Evolutionary conservation across 495 filamentous ascomycete species (phyloP).

Genomic region (Trichoderma parareesei): DNA sequence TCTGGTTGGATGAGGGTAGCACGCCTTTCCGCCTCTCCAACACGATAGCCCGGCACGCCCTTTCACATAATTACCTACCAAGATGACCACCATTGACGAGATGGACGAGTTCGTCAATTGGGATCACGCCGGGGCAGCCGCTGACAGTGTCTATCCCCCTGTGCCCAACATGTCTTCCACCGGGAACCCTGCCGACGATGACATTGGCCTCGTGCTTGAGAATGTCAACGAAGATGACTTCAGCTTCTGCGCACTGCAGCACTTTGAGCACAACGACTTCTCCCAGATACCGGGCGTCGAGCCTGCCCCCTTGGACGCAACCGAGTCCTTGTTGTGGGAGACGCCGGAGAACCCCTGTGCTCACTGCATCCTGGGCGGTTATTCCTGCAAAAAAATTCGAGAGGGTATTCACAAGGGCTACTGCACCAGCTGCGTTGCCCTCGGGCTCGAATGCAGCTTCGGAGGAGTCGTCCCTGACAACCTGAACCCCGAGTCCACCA

Average conservation of each 20-base stretch:
- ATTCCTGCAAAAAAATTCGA: slow-evolving; percentile 68
- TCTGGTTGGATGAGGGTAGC: slow-evolving; percentile 1
- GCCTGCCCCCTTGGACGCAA: slow-evolving; percentile 15
- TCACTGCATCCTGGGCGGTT: slow-evolving; percentile 58
- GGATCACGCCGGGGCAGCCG: slow-evolving; percentile 27
- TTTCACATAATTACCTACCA: slow-evolving; percentile 15
- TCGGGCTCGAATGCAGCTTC: slow-evolving; percentile 68
- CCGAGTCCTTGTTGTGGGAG: slow-evolving; percentile 24
- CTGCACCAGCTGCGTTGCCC: slow-evolving; percentile 72
- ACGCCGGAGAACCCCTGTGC: slow-evolving; percentile 49
- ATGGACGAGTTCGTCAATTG: slow-evolving; percentile 41
- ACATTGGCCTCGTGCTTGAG: slow-evolving; percentile 28
- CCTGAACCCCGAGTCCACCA: slow-evolving; percentile 20
- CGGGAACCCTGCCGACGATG: slow-evolving; percentile 15
- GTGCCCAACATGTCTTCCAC: neutral
- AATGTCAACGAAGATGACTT: slow-evolving; percentile 41
- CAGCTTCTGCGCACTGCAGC: slow-evolving; percentile 42
- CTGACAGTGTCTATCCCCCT: neutral
- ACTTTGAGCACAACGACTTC: slow-evolving; percentile 29
- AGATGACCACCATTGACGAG: slow-evolving; percentile 28
- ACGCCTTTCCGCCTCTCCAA: neutral
- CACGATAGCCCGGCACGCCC: neutral
- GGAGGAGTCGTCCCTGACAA: slow-evolving; percentile 17
- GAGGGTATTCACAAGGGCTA: slow-evolving; percentile 58
- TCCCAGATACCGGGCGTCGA: slow-evolving; percentile 15